Evolutionary conservation across 2,329 filamentous ascomycete species (phyloP).

Genomic region (Trichophyton rubrum): DNA sequence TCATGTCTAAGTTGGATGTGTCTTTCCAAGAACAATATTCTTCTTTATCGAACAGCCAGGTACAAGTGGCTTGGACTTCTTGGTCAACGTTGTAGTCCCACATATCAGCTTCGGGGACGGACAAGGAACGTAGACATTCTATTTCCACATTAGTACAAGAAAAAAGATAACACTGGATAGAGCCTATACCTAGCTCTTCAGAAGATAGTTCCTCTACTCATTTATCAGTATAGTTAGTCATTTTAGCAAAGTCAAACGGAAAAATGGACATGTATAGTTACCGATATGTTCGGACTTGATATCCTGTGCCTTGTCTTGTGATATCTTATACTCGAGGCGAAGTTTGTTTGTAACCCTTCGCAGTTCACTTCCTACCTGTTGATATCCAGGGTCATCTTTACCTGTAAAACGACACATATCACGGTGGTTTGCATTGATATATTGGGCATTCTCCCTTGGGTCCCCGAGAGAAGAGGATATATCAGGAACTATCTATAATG

Average conservation of each 20-base stretch:
- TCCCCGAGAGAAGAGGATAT: conserved; percentile 25
- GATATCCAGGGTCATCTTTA: conserved; percentile 21
- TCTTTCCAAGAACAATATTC: conserved; percentile 32
- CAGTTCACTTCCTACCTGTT: conserved; percentile 19
- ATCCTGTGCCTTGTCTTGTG: neutral
- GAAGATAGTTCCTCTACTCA: neutral
- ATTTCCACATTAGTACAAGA: neutral
- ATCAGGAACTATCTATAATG: conserved; percentile 25
- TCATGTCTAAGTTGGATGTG: conserved; percentile 9
- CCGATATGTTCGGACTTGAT: neutral
- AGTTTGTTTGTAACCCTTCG: neutral
- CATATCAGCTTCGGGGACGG: conserved; percentile 32
- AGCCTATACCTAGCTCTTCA: neutral
- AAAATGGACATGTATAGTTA: neutral
- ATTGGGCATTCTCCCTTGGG: conserved; percentile 21
- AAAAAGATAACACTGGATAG: neutral
- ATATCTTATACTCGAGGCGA: neutral
- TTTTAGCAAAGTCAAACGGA: neutral
- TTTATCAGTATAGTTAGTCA: neutral
- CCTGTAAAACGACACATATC: conserved; percentile 27
- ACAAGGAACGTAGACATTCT: conserved; percentile 14
- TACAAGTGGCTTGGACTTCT: conserved; percentile 29
- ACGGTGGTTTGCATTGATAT: conserved; percentile 26
- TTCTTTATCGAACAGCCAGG: conserved; percentile 29
- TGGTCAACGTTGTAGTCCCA: conserved; percentile 27